These are phyloP conservation scores for Tetraselmis chui DNA, from an alignment of 139 green algal genomes.

Conservation along the genomic window DNA sequence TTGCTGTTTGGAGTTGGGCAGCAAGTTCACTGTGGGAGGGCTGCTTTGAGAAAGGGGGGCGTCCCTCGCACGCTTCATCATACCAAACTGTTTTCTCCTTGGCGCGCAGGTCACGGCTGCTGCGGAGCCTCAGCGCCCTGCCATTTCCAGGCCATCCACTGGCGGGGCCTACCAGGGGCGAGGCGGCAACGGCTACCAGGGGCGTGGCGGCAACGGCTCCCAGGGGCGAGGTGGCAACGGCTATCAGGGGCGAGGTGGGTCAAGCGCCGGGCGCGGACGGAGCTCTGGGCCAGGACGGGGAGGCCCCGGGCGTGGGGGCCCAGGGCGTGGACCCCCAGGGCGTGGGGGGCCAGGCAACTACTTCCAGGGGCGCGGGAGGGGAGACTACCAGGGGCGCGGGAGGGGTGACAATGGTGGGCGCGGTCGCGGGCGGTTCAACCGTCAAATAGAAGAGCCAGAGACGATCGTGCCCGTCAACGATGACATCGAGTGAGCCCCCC, in stretches of 20 bases:
- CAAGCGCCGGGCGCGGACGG: not conserved
- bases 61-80: no score
- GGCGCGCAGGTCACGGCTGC: no score
- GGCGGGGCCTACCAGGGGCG: not conserved
- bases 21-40: no score
- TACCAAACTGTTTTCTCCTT: no score
- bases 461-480: slow-evolving; percentile 5
- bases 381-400: not conserved
- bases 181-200: not conserved
- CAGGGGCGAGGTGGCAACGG: not conserved
- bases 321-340: not conserved
- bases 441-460: not conserved
- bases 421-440: not conserved
- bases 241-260: not conserved
- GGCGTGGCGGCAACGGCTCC: not conserved
- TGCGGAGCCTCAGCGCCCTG: not conserved
- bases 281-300: not conserved
- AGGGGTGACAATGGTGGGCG: not conserved
- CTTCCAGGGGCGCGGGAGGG: not conserved
- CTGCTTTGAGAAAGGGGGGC: no score
- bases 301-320: not conserved
- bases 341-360: not conserved
- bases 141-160: not conserved
- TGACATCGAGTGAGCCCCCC: slow-evolving; percentile 1
- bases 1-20: no score